Conservation (phyloP, 768 basidiomycete genomes). For the Trametes punicea region DNA sequence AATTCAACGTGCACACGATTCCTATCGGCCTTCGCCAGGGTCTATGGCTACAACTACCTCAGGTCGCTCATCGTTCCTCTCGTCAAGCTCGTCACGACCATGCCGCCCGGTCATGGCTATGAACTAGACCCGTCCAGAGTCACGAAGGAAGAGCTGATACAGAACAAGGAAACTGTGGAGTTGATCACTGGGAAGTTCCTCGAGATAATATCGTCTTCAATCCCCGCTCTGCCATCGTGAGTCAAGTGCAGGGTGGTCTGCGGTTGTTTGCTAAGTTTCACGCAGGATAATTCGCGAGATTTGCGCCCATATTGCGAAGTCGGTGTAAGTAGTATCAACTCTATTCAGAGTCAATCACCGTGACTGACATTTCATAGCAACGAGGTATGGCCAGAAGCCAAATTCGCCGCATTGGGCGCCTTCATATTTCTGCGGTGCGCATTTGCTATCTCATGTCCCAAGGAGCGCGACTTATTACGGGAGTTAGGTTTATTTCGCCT, state of each 20-base stretch:
- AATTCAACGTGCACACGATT: slow-evolving; percentile 89
- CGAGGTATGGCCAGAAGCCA: slow-evolving; percentile 73
- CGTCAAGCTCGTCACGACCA: slow-evolving; percentile 66
- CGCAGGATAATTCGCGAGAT: slow-evolving; percentile 82
- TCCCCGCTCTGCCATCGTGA: slow-evolving; percentile 70
- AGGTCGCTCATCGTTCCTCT: slow-evolving; percentile 74
- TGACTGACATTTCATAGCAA: slow-evolving; percentile 34
- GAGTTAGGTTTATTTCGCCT: slow-evolving; percentile 79
- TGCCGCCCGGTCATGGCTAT: slow-evolving; percentile 72
- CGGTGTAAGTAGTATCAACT: slow-evolving; percentile 54
- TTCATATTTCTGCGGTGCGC: slow-evolving; percentile 85
- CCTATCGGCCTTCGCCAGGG: slow-evolving; percentile 78
- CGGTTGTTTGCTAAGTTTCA: neutral
- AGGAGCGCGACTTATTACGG: neutral
- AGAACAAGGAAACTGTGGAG: slow-evolving; percentile 70
- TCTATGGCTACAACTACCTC: slow-evolving; percentile 93
- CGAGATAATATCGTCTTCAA: slow-evolving; percentile 67
- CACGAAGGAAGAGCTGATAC: slow-evolving; percentile 53
- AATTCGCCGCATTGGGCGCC: slow-evolving; percentile 80
- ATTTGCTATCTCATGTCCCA: neutral
- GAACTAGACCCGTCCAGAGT: slow-evolving; percentile 71
- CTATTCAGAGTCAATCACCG: neutral
- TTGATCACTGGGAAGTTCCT: slow-evolving; percentile 74
- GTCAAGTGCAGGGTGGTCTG: slow-evolving; percentile 26
- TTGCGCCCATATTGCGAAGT: slow-evolving; percentile 73